Conservation (phyloP, 2,329 filamentous ascomycete genomes). For the Penicillium sp. region DNA sequence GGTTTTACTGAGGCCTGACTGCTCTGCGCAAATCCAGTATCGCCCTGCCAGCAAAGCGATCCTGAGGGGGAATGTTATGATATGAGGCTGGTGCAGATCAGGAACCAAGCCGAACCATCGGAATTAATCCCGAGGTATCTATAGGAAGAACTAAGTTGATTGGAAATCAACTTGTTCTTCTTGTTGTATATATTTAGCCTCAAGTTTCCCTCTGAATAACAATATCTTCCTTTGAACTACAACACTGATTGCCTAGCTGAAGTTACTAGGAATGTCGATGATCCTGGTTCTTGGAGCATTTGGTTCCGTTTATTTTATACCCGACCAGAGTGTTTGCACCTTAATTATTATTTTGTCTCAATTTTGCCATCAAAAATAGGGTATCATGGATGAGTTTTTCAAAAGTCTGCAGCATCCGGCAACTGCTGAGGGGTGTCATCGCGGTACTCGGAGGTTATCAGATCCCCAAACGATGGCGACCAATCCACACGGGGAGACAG, state of each 20-base stretch:
- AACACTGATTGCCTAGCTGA: background rate
- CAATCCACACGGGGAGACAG: constrained; percentile 40
- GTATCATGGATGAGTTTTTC: background rate
- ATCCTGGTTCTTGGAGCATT: background rate
- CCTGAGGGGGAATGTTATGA: too few relatives aligned
- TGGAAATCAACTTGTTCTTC: too few relatives aligned
- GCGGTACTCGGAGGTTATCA: constrained; percentile 26
- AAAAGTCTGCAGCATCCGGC: constrained; percentile 23
- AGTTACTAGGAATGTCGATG: background rate
- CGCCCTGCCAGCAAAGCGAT: too few relatives aligned
- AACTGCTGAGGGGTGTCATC: constrained; percentile 27
- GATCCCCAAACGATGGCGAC: constrained; percentile 38
- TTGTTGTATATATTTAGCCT: too few relatives aligned
- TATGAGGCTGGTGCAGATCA: too few relatives aligned
- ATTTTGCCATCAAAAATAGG: background rate
- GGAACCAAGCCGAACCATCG: too few relatives aligned
- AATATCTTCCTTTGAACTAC: too few relatives aligned
- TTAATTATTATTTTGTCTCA: background rate
- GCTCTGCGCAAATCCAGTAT: too few relatives aligned
- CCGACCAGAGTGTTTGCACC: background rate
- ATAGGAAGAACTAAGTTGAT: too few relatives aligned
- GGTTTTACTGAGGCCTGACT: too few relatives aligned
- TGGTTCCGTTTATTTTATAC: background rate
- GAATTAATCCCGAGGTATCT: too few relatives aligned
- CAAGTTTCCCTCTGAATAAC: too few relatives aligned